Base-by-base conservation (phyloP, 768 basidiomycete species). In the Tulasnella sp. region DNA sequence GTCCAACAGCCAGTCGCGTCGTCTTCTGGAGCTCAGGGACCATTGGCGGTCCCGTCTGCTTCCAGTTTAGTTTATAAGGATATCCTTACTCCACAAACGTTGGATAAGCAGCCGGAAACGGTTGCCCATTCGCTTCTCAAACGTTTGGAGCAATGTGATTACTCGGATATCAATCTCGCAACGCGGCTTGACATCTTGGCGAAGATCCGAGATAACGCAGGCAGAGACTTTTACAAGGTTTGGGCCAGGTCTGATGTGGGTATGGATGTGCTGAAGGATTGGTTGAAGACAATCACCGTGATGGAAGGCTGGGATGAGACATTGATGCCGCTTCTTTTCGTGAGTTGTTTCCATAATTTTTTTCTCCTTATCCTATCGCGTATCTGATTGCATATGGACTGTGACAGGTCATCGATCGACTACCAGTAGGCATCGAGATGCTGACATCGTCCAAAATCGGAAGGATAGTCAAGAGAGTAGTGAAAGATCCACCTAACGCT, bases 301-400 rank as follows among this genome's bases (percentile, higher is more conserved):
- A 51, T 55, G 44, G 60, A 83, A 59, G 73, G 68, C 62, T 68
- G 83, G 60, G 76, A 79, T 53, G 84, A 88, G 68, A 89, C 86
- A 4, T 80, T 84, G 59, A 92, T 90, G 89, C 88, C 88, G 30
- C 74, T 91, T 65, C 74, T 92, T 52, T 87, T 90, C 73, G 89
- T 91, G 72, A 75, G 88, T 80, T 29, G 22, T 48, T 12, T 25
- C 48, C 22, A 27, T 7, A 49, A 12, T 29, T 38, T 49, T 10
- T 22, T 22, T 19, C 45, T 24, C 48, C 43, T 46, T 22, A 38
- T 54, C 17, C 5, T n/a, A n/a, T n/a, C n/a, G n/a, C n/a, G n/a
- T n/a, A 34, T 45, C 48, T 57, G 44, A 22, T 48, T 21, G 29
- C 11, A 22, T 53, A 12, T 9, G 49, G 55, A 41, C 10, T 53